Percentiles rank a stretch among this genome's conserved stretches.
Conservation (phyloP, 2,329 filamentous ascomycete species). For the Zymoseptoria tritici region DNA sequence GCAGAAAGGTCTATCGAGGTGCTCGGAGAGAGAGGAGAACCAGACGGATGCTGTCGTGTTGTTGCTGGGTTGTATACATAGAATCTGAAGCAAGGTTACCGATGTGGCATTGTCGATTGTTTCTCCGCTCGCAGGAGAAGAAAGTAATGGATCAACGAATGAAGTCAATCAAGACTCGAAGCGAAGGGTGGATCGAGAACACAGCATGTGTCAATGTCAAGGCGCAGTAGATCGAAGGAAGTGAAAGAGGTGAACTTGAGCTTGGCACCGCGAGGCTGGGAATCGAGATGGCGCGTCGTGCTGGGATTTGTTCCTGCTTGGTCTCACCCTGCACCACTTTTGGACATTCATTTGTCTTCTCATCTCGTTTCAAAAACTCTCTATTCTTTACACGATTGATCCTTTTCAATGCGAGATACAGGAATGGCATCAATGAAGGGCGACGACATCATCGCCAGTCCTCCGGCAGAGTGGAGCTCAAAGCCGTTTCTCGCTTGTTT, state of each 20-base stretch:
- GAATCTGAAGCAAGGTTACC: neutral
- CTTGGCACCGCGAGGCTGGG: neutral
- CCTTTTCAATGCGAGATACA: no score
- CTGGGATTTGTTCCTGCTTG: neutral
- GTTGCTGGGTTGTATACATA: neutral
- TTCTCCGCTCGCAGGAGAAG: neutral
- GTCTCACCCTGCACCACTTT: neutral
- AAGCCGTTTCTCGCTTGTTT: neutral
- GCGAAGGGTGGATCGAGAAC: neutral
- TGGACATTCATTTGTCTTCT: neutral
- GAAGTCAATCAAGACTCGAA: neutral
- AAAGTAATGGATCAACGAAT: neutral
- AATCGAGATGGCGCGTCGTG: neutral
- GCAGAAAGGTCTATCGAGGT: neutral
- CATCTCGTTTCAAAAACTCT: neutral
- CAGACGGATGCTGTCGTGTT: neutral
- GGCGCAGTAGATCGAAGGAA: neutral
- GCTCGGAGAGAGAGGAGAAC: neutral
- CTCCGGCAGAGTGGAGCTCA: neutral
- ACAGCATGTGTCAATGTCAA: neutral
- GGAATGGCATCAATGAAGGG: neutral
- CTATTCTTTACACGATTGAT: neutral
- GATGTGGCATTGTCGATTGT: neutral
- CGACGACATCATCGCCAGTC: neutral
- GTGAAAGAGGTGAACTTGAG: neutral